A percentile compares a stretch with the other conserved stretches of the same genome.
phyloP scores from a whole-genome alignment of 2,329 filamentous ascomycete genomes.

The Hawksworthiomyces lignivorus region DNA sequence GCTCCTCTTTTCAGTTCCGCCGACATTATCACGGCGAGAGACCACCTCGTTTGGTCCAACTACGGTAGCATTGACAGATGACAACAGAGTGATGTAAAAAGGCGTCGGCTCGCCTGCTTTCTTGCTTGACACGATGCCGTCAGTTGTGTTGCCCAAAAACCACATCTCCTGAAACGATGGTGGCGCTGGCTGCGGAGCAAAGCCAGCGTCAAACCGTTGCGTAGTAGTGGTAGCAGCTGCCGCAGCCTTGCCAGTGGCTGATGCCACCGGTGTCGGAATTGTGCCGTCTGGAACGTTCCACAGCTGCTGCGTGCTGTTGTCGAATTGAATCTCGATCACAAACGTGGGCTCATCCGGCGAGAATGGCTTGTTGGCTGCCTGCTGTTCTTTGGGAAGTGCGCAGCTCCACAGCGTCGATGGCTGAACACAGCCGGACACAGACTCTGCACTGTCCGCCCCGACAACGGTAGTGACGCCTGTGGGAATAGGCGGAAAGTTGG shows the following conservation, averaged over 20 bases:
- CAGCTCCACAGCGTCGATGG: slow-evolving; percentile 81
- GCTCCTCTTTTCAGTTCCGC: slow-evolving; percentile 13
- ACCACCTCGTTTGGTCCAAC: slow-evolving; percentile 21
- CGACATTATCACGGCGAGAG: slow-evolving; percentile 6
- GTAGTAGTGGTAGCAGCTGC: not conserved
- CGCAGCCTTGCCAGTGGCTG: not conserved
- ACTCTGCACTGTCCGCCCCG: slow-evolving; percentile 57
- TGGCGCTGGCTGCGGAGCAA: slow-evolving; percentile 47
- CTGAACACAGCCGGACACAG: slow-evolving; percentile 62
- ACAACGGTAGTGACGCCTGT: slow-evolving; percentile 75
- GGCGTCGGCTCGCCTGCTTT: slow-evolving; percentile 84
- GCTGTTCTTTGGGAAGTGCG: slow-evolving; percentile 69
- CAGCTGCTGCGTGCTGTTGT: slow-evolving; percentile 47
- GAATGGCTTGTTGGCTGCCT: slow-evolving; percentile 55
- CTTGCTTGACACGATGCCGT: slow-evolving; percentile 54
- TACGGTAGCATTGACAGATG: slow-evolving; percentile 30
- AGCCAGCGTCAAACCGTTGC: slow-evolving; percentile 19
- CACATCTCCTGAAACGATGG: slow-evolving; percentile 62
- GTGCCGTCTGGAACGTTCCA: slow-evolving; percentile 40
- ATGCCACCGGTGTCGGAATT: slow-evolving; percentile 15
- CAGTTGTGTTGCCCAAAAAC: slow-evolving; percentile 82
- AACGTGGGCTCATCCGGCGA: slow-evolving; percentile 67
- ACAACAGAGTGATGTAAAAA: slow-evolving; percentile 73
- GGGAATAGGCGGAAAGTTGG: slow-evolving; percentile 77
- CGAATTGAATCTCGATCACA: slow-evolving; percentile 68